Conservation (phyloP, 352 stramenopile genomes). For the Pilasporangium apinafurcum region DNA sequence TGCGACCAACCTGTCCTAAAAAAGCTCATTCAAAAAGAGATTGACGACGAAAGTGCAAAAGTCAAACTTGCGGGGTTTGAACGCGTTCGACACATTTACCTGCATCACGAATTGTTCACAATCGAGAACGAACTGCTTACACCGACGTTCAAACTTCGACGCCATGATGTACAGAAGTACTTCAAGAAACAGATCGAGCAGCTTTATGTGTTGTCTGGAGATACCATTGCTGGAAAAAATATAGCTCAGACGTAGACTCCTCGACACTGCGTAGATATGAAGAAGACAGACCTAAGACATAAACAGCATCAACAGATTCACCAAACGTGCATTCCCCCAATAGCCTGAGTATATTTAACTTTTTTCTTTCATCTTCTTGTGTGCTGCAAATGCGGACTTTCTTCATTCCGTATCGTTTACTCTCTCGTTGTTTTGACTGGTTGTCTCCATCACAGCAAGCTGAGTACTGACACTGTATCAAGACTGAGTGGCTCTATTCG, state of each 20-base stretch:
- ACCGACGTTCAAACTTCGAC: conserved; percentile 97
- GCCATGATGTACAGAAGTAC: conserved; percentile 46
- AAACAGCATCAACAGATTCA: too few species aligned
- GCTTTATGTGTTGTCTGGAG: conserved; percentile 59
- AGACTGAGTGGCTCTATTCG: too few species aligned
- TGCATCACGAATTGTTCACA: conserved; percentile 88
- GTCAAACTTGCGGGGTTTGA: conserved; percentile 91
- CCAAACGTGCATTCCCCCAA: too few species aligned
- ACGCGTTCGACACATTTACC: conserved; percentile 85
- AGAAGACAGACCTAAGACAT: too few species aligned
- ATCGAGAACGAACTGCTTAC: conserved; percentile 94
- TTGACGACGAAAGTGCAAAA: conserved; percentile 41
- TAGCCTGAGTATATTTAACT: too few species aligned
- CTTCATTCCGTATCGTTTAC: too few species aligned
- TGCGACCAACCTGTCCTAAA: conserved; percentile 43
- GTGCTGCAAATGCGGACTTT: too few species aligned
- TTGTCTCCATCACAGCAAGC: too few species aligned
- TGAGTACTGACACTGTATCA: too few species aligned
- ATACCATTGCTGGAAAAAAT: conserved; percentile 34
- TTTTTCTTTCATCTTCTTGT: too few species aligned
- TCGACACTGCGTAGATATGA: too few species aligned
- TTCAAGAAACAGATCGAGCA: conserved; percentile 68
- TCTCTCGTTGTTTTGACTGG: too few species aligned
- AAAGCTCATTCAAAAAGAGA: conserved; percentile 34
- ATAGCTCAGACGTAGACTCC: conserved; percentile 11